phyloP scores from a whole-genome alignment of 805 yeast genomes.

The Yarrowia sp. region DNA sequence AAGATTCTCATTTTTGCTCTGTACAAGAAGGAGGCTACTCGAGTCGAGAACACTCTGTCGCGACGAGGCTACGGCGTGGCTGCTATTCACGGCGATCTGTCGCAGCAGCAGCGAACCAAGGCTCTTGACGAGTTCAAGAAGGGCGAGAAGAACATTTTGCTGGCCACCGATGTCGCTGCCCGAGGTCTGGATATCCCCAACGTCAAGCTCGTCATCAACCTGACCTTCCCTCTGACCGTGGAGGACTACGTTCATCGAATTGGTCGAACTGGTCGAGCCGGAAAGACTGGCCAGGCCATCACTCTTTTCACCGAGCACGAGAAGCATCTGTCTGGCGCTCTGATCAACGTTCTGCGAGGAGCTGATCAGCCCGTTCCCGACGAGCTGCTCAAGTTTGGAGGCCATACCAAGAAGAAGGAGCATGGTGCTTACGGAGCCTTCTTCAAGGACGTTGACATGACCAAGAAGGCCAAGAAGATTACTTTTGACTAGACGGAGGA shows the following conservation, averaged over 20 bases:
- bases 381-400: slow-evolving; percentile 89
- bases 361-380: slow-evolving; percentile 96
- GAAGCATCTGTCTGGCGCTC: slow-evolving; percentile 91
- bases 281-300: slow-evolving; percentile 90
- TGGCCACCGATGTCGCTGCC: slow-evolving; percentile 98
- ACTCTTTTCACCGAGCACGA: slow-evolving; percentile 96
- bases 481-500: slow-evolving; percentile 58
- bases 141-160: slow-evolving; percentile 68
- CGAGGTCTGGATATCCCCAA: slow-evolving; percentile 97
- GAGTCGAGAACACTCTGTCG: slow-evolving; percentile 73
- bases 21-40: slow-evolving; percentile 93
- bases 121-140: slow-evolving; percentile 82
- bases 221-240: slow-evolving; percentile 93
- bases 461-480: slow-evolving; percentile 79
- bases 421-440: slow-evolving; percentile 98
- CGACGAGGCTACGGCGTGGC: slow-evolving; percentile 77
- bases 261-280: slow-evolving; percentile 98
- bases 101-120: slow-evolving; percentile 85
- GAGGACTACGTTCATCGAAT: slow-evolving; percentile 97
- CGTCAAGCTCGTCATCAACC: slow-evolving; percentile 89
- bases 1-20: slow-evolving; percentile 89
- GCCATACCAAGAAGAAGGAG: slow-evolving; percentile 96
- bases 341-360: slow-evolving; percentile 86
- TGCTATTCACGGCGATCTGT: slow-evolving; percentile 93
- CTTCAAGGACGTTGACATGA: slow-evolving; percentile 85